These are phyloP conservation scores for Gossypium laxum DNA, from an alignment of 441 rosid species.

Conservation along the genomic window DNA sequence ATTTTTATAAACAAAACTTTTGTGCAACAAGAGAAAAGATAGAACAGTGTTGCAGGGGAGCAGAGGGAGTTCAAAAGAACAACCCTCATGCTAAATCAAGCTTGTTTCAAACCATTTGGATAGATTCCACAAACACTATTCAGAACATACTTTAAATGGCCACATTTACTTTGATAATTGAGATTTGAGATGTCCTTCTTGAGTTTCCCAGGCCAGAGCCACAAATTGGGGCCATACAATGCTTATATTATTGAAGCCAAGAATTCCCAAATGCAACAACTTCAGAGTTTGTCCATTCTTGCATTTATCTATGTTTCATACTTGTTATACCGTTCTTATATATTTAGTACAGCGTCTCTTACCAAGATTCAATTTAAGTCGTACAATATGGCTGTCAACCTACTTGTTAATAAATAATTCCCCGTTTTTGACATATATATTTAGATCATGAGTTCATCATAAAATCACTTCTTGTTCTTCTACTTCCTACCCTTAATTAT, in stretches of 20 bases:
- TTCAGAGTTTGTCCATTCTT: background rate
- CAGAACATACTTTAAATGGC: background rate
- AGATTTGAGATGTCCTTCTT: background rate
- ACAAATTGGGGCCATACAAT: background rate
- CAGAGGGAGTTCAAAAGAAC: background rate
- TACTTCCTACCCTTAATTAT: background rate
- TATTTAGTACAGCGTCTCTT: background rate
- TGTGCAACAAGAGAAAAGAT: background rate
- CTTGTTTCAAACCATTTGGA: background rate
- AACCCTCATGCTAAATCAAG: background rate
- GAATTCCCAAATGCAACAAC: background rate
- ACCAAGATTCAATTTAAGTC: background rate
- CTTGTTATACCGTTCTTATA: background rate
- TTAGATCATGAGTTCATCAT: background rate
- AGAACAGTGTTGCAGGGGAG: background rate
- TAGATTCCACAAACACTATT: background rate
- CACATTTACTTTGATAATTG: background rate
- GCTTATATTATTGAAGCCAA: background rate
- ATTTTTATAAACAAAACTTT: background rate
- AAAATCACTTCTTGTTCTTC: conserved; percentile 6
- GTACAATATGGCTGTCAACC: background rate
- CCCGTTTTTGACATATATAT: background rate
- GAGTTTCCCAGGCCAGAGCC: background rate
- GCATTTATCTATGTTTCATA: background rate
- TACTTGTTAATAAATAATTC: background rate